phyloP scores from a whole-genome alignment of 2,329 filamentous ascomycete species.

The Blumeria graminis region DNA sequence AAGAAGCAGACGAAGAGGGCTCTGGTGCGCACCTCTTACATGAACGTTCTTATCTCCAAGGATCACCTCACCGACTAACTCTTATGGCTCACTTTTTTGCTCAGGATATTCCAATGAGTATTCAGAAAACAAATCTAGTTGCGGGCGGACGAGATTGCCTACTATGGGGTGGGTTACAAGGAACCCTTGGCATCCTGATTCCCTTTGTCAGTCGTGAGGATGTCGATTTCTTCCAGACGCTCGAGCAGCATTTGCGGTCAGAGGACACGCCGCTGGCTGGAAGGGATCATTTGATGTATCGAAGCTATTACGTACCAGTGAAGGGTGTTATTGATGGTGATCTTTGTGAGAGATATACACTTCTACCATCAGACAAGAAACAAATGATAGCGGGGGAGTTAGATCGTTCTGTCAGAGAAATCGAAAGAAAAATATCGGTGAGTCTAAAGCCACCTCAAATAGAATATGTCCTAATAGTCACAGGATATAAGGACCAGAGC shows the following conservation, averaged over 20 bases:
- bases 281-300: conserved; percentile 84
- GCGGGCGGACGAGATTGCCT: conserved; percentile 80
- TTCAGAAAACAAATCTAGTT: conserved; percentile 73
- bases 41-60: conserved; percentile 71
- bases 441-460: conserved; percentile 7
- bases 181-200: conserved; percentile 78
- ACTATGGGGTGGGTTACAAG: conserved; percentile 84
- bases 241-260: conserved; percentile 68
- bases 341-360: conserved; percentile 72
- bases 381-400: conserved; percentile 84
- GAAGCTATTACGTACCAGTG: conserved; percentile 85
- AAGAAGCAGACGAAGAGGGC: conserved; percentile 78
- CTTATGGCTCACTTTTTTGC: conserved; percentile 75
- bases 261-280: conserved; percentile 78
- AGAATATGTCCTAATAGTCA: background rate
- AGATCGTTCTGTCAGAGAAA: conserved; percentile 73
- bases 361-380: conserved; percentile 72
- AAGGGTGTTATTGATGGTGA: conserved; percentile 96
- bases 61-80: conserved; percentile 61
- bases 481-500: conserved; percentile 33
- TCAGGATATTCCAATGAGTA: conserved; percentile 76
- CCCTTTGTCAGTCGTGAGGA: conserved; percentile 83
- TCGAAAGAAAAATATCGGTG: conserved; percentile 82
- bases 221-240: conserved; percentile 87
- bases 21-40: conserved; percentile 80